These are phyloP conservation scores for Metarhizium anisopliae DNA, from an alignment of 2,329 filamentous ascomycete species.

Conservation along the genomic window DNA sequence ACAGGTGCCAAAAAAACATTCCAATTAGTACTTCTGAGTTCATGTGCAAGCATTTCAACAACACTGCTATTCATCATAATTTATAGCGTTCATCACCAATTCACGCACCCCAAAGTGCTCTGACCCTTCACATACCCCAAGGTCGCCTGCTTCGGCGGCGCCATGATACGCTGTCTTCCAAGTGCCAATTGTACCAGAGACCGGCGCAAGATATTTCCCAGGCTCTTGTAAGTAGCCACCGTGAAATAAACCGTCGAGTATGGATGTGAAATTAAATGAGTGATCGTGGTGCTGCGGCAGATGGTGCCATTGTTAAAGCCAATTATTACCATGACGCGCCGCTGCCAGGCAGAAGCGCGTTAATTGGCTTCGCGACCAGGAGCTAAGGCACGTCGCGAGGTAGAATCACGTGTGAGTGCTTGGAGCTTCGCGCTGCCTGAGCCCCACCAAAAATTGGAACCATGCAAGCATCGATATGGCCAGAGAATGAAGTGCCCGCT, in stretches of 20 bases:
- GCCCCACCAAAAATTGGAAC: too few species aligned
- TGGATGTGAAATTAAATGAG: neutral
- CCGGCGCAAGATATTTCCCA: slow-evolving; percentile 4
- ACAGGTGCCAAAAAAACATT: neutral
- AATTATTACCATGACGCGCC: slow-evolving; percentile 23
- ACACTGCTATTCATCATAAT: slow-evolving; percentile 1
- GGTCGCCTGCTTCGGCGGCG: slow-evolving; percentile 65
- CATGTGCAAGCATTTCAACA: neutral
- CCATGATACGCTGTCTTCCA: slow-evolving; percentile 24
- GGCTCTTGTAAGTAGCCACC: slow-evolving; percentile 8
- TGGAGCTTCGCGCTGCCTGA: too few species aligned
- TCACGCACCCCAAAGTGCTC: slow-evolving; percentile 61
- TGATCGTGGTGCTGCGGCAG: neutral
- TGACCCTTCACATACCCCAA: slow-evolving; percentile 81
- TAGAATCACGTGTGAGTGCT: slow-evolving; percentile 15
- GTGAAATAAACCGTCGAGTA: neutral
- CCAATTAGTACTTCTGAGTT: slow-evolving; percentile 1
- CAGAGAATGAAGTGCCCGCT: too few species aligned
- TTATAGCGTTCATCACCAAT: neutral
- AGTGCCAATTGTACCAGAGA: slow-evolving; percentile 4
- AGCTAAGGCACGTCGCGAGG: slow-evolving; percentile 14
- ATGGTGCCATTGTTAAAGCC: slow-evolving; percentile 7
- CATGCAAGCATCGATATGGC: too few species aligned
- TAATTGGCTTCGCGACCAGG: slow-evolving; percentile 22
- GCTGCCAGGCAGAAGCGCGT: slow-evolving; percentile 29